Evolutionary conservation across 495 filamentous ascomycete species (phyloP).

Genomic region (Lophiostoma macrostomum): DNA sequence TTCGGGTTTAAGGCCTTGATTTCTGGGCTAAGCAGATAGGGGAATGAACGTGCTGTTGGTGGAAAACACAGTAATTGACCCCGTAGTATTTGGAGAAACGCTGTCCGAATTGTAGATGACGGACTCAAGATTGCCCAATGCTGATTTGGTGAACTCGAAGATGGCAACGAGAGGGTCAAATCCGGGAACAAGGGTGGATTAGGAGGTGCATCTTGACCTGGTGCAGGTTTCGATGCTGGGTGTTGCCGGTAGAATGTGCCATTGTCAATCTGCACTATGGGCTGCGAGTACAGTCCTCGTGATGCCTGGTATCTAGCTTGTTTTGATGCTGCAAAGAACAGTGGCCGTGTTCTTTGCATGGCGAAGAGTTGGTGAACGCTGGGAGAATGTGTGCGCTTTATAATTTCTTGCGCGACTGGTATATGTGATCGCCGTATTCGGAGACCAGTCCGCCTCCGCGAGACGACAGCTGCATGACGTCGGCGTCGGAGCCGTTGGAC

Average conservation of each 20-base stretch:
- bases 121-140: constrained; percentile 76
- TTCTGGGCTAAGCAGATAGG: constrained; percentile 65
- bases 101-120: constrained; percentile 67
- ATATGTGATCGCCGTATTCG: constrained; percentile 5
- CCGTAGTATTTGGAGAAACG: constrained; percentile 70
- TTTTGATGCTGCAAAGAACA: constrained; percentile 23
- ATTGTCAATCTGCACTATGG: constrained; percentile 69
- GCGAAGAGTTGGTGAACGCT: constrained; percentile 2
- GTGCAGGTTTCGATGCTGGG: constrained; percentile 49
- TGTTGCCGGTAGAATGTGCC: constrained; percentile 80
- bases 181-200: constrained; percentile 67
- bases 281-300: constrained; percentile 35
- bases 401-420: constrained; percentile 5
- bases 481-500: constrained; percentile 2
- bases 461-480: constrained; percentile 11
- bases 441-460: constrained; percentile 11
- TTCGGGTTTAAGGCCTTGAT: constrained; percentile 54
- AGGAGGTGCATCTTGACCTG: constrained; percentile 25
- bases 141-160: constrained; percentile 45
- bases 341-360: constrained; percentile 36
- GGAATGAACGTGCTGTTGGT: constrained; percentile 67
- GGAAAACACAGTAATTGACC: constrained; percentile 72
- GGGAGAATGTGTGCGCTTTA: not conserved
- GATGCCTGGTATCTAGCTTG: constrained; percentile 1
- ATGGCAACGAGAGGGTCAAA: constrained; percentile 63